Conservation (phyloP, 257 asterid genomes). For the Parsonsia alboflavescens region DNA sequence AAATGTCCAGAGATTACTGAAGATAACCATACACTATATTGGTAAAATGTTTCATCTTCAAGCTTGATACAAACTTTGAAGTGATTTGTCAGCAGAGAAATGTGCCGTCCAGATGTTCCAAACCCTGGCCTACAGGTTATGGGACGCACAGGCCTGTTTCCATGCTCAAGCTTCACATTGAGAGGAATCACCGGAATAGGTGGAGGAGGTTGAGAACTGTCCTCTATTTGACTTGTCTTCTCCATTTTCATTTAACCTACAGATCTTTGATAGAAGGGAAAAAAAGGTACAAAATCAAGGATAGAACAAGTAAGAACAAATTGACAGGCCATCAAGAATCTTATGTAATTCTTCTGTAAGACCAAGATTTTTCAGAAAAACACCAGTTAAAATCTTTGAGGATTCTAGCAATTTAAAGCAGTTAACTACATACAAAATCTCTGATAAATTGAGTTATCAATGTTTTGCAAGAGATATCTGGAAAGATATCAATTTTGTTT, state of each 20-base stretch:
- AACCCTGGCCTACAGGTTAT: constrained; percentile 53
- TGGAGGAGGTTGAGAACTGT: constrained; percentile 24
- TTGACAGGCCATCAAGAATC: background rate
- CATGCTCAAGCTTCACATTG: constrained; percentile 28
- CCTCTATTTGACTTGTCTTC: constrained; percentile 15
- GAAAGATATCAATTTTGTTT: background rate
- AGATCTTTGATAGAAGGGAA: background rate
- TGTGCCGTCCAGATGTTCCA: constrained; percentile 59
- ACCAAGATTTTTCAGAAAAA: background rate
- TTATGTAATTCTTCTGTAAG: background rate
- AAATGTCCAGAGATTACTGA: constrained; percentile 7
- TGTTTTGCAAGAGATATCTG: background rate
- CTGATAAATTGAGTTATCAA: background rate
- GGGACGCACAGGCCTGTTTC: constrained; percentile 38
- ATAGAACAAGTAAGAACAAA: background rate
- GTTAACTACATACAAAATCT: background rate
- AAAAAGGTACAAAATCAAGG: background rate
- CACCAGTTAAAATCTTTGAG: background rate
- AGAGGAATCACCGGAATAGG: constrained; percentile 24
- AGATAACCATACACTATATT: constrained; percentile 48
- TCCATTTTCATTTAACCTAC: constrained; percentile 33
- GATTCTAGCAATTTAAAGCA: background rate
- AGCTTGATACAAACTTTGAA: constrained; percentile 59
- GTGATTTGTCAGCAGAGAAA: constrained; percentile 65
- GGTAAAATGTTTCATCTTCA: constrained; percentile 57